phyloP scores from a whole-genome alignment of 495 filamentous ascomycete species.

The Hypoxylon fragiforme region DNA sequence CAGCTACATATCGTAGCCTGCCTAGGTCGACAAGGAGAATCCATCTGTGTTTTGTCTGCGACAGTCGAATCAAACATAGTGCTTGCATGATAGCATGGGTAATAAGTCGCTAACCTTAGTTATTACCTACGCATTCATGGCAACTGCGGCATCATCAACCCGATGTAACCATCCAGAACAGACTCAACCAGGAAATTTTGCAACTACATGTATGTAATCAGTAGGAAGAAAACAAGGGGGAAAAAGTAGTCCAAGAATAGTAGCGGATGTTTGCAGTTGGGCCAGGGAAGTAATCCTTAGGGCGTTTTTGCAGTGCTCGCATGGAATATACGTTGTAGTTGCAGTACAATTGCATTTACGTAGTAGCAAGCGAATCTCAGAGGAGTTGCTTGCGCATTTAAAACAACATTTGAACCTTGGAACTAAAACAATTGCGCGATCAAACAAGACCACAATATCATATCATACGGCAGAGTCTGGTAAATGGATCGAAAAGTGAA shows the following conservation, averaged over 20 bases:
- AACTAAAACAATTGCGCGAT: conserved; percentile 13
- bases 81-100: too few relatives aligned
- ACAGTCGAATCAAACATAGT: too few relatives aligned
- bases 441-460: conserved; percentile 17
- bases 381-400: too few relatives aligned
- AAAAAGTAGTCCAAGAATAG: conserved; percentile 31
- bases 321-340: too few relatives aligned
- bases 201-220: too few relatives aligned
- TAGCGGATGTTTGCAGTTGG: conserved; percentile 17
- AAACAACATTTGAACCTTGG: too few relatives aligned
- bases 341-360: too few relatives aligned
- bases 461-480: conserved; percentile 19
- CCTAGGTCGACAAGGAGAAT: not conserved
- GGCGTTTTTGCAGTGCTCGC: conserved; percentile 16
- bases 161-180: conserved; percentile 25
- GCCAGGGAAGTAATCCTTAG: conserved; percentile 22
- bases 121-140: too few relatives aligned
- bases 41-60: not conserved
- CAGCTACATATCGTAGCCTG: too few relatives aligned
- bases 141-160: too few relatives aligned
- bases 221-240: conserved; percentile 5
- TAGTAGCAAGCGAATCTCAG: conserved; percentile 4
- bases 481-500: conserved; percentile 25
- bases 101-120: not conserved
- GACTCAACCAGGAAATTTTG: conserved; percentile 20